A percentile compares a stretch with the other conserved stretches of the same genome.
phyloP scores from a whole-genome alignment of 2,329 filamentous ascomycete species.

The Stenocarpella maydis region DNA sequence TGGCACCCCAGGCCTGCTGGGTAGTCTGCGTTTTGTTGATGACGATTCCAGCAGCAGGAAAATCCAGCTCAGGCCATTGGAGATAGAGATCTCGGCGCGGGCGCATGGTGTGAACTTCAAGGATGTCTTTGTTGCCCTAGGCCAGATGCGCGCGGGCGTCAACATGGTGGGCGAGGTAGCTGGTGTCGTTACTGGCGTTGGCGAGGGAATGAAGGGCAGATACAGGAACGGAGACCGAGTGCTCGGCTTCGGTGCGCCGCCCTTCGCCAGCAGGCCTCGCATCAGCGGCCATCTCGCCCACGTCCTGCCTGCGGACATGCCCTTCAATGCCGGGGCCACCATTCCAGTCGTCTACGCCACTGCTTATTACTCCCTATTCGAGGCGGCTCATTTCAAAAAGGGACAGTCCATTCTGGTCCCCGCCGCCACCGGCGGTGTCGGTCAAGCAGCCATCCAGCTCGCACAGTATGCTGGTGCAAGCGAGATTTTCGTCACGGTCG shows the following conservation, averaged over 20 bases:
- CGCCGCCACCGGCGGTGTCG: constrained; percentile 51
- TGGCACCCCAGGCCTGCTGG: constrained; percentile 26
- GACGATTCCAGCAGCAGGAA: constrained; percentile 18
- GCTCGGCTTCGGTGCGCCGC: constrained; percentile 36
- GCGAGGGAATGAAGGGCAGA: constrained; percentile 38
- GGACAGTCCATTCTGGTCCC: constrained; percentile 52
- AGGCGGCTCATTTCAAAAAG: constrained; percentile 41
- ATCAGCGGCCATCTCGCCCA: constrained; percentile 16
- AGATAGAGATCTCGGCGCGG: constrained; percentile 39
- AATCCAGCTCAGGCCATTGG: constrained; percentile 34
- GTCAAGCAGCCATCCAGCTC: constrained; percentile 53
- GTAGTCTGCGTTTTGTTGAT: constrained; percentile 35
- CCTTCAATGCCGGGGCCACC: constrained; percentile 28
- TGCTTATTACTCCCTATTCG: constrained; percentile 51
- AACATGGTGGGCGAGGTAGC: constrained; percentile 46
- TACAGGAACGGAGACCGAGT: constrained; percentile 43
- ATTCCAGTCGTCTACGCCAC: constrained; percentile 36
- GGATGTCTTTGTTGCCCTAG: constrained; percentile 47
- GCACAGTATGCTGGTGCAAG: constrained; percentile 46
- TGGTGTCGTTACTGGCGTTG: constrained; percentile 45
- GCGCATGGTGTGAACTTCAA: constrained; percentile 47
- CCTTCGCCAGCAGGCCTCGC: constrained; percentile 36
- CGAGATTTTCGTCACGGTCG: constrained; percentile 51
- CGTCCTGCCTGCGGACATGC: constrained; percentile 33
- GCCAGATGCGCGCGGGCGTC: constrained; percentile 42